A percentile compares a stretch with the other conserved stretches of the same genome.
phyloP scores from a whole-genome alignment of 2,329 filamentous ascomycete species.

The Paradendryphiella salina region DNA sequence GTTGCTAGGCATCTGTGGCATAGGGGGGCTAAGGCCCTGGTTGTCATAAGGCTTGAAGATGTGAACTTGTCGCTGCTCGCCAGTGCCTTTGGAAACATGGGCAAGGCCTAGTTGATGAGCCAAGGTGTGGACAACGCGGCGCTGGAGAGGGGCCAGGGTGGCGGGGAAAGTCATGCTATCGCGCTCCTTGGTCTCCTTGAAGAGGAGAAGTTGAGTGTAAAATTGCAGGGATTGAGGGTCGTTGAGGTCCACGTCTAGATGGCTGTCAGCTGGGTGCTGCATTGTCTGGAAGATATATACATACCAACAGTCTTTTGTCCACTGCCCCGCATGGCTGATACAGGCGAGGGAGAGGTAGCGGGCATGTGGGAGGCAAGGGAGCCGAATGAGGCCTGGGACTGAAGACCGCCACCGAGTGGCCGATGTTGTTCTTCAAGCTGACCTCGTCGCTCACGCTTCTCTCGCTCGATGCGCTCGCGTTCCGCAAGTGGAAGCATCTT shows the following conservation, averaged over 20 bases:
- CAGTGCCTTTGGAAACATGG: slow-evolving; percentile 86
- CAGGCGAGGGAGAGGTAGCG: slow-evolving; percentile 67
- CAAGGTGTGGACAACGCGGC: slow-evolving; percentile 88
- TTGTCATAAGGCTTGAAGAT: slow-evolving; percentile 73
- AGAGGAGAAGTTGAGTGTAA: slow-evolving; percentile 87
- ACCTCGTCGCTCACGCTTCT: slow-evolving; percentile 93
- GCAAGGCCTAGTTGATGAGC: slow-evolving; percentile 93
- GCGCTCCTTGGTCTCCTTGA: slow-evolving; percentile 76
- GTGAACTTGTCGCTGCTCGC: slow-evolving; percentile 86
- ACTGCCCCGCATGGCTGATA: slow-evolving; percentile 58
- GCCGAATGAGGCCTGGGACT: slow-evolving; percentile 84
- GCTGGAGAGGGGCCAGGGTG: slow-evolving; percentile 77
- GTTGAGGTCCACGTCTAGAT: slow-evolving; percentile 80
- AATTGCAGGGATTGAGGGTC: slow-evolving; percentile 84
- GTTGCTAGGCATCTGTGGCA: slow-evolving; percentile 64
- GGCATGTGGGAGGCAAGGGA: slow-evolving; percentile 69
- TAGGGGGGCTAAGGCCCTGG: slow-evolving; percentile 63
- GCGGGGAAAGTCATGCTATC: slow-evolving; percentile 85
- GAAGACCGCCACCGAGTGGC: slow-evolving; percentile 68
- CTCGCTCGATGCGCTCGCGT: slow-evolving; percentile 91
- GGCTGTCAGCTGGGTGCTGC: slow-evolving; percentile 19
- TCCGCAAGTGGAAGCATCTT: slow-evolving; percentile 97
- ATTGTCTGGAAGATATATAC: slow-evolving; percentile 20
- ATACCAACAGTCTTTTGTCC: slow-evolving; percentile 50
- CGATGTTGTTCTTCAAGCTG: slow-evolving; percentile 97